These are phyloP conservation scores for Botrytis medusae DNA, from an alignment of 2,329 filamentous ascomycete genomes.

Conservation along the genomic window DNA sequence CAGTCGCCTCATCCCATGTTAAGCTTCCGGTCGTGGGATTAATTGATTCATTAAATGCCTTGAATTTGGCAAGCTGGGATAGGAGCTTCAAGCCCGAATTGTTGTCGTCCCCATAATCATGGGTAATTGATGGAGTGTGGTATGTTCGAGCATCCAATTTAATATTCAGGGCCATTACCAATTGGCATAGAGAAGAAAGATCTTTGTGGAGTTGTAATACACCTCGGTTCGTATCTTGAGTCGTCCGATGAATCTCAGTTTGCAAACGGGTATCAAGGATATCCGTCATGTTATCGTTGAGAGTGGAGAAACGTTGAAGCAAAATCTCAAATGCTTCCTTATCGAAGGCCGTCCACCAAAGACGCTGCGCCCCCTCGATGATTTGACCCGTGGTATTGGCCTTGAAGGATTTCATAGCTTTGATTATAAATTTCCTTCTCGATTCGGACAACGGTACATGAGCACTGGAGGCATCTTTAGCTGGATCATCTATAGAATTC, in stretches of 20 bases:
- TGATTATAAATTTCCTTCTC: slow-evolving; percentile 47
- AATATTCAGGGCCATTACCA: slow-evolving; percentile 48
- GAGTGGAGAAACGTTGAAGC: slow-evolving; percentile 45
- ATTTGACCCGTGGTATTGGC: slow-evolving; percentile 40
- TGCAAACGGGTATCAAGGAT: slow-evolving; percentile 49
- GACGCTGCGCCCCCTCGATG: slow-evolving; percentile 35
- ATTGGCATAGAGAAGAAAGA: slow-evolving; percentile 47
- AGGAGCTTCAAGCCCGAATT: slow-evolving; percentile 45
- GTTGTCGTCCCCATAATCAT: slow-evolving; percentile 39
- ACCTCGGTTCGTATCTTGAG: slow-evolving; percentile 50
- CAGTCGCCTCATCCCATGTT: slow-evolving; percentile 42
- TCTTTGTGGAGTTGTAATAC: slow-evolving; percentile 50
- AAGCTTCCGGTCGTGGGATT: slow-evolving; percentile 39
- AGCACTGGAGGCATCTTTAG: slow-evolving; percentile 47
- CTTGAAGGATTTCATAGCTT: slow-evolving; percentile 45
- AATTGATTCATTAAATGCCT: slow-evolving; percentile 51
- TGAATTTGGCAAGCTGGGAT: slow-evolving; percentile 50
- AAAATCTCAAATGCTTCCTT: slow-evolving; percentile 48
- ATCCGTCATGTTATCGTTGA: slow-evolving; percentile 51
- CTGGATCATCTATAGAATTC: slow-evolving; percentile 38
- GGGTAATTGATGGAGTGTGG: slow-evolving; percentile 18
- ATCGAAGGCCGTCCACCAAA: slow-evolving; percentile 49
- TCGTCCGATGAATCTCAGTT: slow-evolving; percentile 49
- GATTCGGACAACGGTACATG: slow-evolving; percentile 47
- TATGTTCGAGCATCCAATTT: slow-evolving; percentile 42